These are phyloP conservation scores for Hordeum vulgare DNA, from an alignment of 176 grass and related monocot species.

Conservation along the genomic window MorexV3_pseudomolecules_assembly NC_058524.1:31627220-31627719, in stretches of 20 bases:
- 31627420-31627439: not conserved
- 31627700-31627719: too few species aligned
- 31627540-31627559: not conserved
- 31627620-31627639: not conserved
- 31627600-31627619: not conserved
- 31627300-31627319: not conserved
- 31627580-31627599: not conserved
- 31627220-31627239: too few species aligned
- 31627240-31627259: too few species aligned
- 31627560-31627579: not conserved
- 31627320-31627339: not conserved
- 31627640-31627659: not conserved
- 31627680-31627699: not conserved
- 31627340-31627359: not conserved
- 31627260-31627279: not conserved
- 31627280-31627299: not conserved
- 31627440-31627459: not conserved
- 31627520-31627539: not conserved
- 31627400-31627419: not conserved
- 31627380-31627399: not conserved
- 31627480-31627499: not conserved
- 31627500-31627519: not conserved
- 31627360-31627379: too few species aligned
- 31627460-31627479: not conserved
- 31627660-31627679: not conserved